Percentiles rank a stretch among this genome's conserved stretches.
phyloP scores from a whole-genome alignment of 164 flowering plant genomes.

The Umbellularia californica region DNA sequence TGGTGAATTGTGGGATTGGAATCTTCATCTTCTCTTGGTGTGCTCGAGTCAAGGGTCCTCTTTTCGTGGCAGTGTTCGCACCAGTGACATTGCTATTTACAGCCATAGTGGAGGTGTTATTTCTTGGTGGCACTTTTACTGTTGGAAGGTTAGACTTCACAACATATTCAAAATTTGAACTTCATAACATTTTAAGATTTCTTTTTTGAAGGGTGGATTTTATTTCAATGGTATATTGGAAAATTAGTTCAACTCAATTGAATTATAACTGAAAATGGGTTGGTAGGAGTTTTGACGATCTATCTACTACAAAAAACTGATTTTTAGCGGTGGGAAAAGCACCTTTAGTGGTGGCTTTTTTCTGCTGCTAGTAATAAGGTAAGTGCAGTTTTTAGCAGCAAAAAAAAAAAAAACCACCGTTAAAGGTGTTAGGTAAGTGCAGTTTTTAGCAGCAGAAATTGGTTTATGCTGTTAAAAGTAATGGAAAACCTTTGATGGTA shows the following conservation, averaged over 20 bases:
- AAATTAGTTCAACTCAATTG: background rate
- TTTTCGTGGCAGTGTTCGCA: conserved; percentile 13
- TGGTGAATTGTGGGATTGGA: conserved; percentile 13
- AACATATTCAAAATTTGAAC: background rate
- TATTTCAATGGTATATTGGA: background rate
- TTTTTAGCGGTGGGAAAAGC: no score
- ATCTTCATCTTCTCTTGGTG: conserved; percentile 13
- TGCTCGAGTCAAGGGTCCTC: conserved; percentile 13
- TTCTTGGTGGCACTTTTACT: conserved; percentile 9
- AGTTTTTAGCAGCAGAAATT: no score
- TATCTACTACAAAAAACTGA: no score
- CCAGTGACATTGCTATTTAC: conserved; percentile 14
- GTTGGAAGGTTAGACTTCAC: conserved; percentile 8
- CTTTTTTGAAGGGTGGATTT: background rate
- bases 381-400: no score
- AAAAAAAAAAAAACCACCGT: no score
- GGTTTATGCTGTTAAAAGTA: no score
- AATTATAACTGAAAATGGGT: no score
- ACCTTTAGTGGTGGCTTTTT: no score
- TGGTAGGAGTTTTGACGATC: no score
- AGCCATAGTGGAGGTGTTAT: conserved; percentile 6
- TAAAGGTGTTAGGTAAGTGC: no score
- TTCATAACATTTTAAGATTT: background rate
- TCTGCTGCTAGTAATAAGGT: no score
- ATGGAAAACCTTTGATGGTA: no score